phyloP scores from a whole-genome alignment of 306 rosid genomes.

The Vigna radiata region DNA sequence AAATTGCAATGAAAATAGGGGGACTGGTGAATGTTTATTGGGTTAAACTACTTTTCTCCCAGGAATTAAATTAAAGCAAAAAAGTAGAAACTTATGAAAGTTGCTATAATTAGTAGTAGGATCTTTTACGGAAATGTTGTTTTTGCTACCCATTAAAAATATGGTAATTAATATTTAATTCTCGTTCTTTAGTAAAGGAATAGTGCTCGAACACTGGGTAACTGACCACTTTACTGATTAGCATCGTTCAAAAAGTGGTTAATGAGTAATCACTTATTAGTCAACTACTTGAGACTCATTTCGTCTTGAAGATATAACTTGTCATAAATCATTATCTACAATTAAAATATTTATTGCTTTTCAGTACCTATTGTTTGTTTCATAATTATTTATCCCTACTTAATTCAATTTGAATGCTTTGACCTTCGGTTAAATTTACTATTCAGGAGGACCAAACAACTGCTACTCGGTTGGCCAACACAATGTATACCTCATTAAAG shows the following conservation, averaged over 20 bases:
- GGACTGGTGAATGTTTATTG: not conserved
- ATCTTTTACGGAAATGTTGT: not conserved
- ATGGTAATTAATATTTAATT: no score
- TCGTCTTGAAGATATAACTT: no score
- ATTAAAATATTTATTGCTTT: no score
- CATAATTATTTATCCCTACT: not conserved
- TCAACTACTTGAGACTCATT: not conserved
- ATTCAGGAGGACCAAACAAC: constrained; percentile 77
- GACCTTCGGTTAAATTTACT: constrained; percentile 41
- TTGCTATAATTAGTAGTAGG: not conserved
- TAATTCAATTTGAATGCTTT: constrained; percentile 30
- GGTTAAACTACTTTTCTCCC: constrained; percentile 1
- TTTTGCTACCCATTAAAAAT: not conserved
- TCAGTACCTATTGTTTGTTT: not conserved
- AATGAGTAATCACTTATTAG: not conserved
- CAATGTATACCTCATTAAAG: constrained; percentile 80
- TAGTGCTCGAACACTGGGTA: not conserved
- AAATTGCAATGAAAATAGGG: no score
- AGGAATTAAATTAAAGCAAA: not conserved
- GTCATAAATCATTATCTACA: no score
- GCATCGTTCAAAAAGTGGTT: not conserved
- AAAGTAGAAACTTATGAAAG: not conserved
- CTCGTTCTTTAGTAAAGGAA: constrained; percentile 3
- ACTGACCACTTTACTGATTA: not conserved
- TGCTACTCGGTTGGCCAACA: constrained; percentile 72